Conservation (phyloP, 148 eudicot genomes). For the Silene conica region DNA sequence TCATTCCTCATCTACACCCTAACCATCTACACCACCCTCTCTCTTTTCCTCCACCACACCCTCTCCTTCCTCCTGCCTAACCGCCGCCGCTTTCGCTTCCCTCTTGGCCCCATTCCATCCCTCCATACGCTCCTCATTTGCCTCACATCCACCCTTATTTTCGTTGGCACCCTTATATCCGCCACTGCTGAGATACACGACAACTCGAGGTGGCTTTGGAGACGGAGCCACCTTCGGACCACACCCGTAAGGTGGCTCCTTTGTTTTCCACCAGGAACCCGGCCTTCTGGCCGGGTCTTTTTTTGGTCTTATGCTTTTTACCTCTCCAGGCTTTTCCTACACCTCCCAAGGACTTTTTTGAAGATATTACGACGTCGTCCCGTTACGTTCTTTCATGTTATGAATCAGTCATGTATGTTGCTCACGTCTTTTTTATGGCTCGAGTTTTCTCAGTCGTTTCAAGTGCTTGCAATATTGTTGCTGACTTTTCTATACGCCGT, state of each 20-base stretch:
- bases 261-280: constrained; percentile 56
- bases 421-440: constrained; percentile 46
- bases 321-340: constrained; percentile 41
- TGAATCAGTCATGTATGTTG: constrained; percentile 34
- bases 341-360: constrained; percentile 33
- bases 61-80: constrained; percentile 20
- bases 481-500: constrained; percentile 28
- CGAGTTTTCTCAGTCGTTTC: constrained; percentile 54
- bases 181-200: constrained; percentile 36
- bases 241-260: constrained; percentile 50
- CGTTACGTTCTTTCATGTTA: constrained; percentile 28
- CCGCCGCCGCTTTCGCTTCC: constrained; percentile 20
- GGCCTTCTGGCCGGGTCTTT: constrained; percentile 52
- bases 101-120: constrained; percentile 33
- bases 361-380: constrained; percentile 29
- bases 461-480: constrained; percentile 38
- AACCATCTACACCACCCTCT: constrained; percentile 22
- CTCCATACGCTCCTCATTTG: constrained; percentile 42
- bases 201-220: constrained; percentile 51
- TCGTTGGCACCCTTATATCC: constrained; percentile 40
- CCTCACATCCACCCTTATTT: constrained; percentile 31
- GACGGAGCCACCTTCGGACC: constrained; percentile 27
- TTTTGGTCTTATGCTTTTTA: constrained; percentile 54
- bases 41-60: constrained; percentile 27
- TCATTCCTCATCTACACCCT: constrained; percentile 30